A percentile compares a stretch with the other conserved stretches of the same genome.
These are phyloP conservation scores for Mortierella alpina DNA, from an alignment of 192 early-diverging fungal genomes.

Conservation along the genomic window DNA sequence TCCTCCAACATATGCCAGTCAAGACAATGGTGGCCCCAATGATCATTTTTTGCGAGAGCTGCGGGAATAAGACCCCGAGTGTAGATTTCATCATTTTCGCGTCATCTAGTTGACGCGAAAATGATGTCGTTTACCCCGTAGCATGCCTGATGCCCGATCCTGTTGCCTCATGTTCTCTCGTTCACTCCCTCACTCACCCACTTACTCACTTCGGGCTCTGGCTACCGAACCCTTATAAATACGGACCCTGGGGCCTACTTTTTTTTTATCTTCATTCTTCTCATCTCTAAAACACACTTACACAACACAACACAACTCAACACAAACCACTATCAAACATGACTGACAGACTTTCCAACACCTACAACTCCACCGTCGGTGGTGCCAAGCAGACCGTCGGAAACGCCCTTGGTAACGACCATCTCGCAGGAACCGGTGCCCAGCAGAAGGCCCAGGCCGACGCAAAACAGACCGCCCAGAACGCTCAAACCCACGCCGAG, in stretches of 20 bases:
- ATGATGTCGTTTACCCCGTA: too few species aligned
- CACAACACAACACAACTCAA: conserved; percentile 8
- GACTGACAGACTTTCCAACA: conserved; percentile 40
- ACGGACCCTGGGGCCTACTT: not conserved
- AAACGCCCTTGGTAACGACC: conserved; percentile 43
- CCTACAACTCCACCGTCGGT: conserved; percentile 49
- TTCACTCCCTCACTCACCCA: too few species aligned
- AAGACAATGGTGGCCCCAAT: not conserved
- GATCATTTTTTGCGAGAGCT: conserved; percentile 38
- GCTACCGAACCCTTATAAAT: conserved; percentile 5
- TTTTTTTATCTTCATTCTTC: not conserved
- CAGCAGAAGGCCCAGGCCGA: conserved; percentile 38
- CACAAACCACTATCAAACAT: conserved; percentile 8
- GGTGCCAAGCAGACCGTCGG: conserved; percentile 56
- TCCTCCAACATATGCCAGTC: not conserved
- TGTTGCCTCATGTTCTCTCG: too few species aligned
- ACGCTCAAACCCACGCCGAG: conserved; percentile 26
- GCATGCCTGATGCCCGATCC: too few species aligned
- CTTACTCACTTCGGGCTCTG: not conserved
- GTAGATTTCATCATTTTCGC: too few species aligned
- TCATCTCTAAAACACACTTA: conserved; percentile 7
- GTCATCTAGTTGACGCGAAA: too few species aligned
- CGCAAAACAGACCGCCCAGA: conserved; percentile 21
- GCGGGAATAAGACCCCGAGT: conserved; percentile 16
- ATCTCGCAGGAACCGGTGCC: conserved; percentile 41